Conservation (phyloP, 129 eudicot genomes). For the Tagetes erecta region DNA sequence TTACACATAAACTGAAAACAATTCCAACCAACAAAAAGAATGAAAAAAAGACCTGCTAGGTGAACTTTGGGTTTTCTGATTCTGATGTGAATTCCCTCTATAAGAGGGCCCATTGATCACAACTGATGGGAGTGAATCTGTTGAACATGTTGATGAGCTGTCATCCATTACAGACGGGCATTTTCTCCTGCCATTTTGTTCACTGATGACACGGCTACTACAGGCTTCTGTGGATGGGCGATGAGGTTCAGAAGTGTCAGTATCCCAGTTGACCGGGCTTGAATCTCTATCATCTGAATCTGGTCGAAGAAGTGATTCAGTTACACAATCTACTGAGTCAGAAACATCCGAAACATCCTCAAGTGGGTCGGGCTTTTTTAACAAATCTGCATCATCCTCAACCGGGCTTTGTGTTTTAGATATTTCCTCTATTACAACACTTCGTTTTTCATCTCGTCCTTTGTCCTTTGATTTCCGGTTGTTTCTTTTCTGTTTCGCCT, state of each 20-base stretch:
- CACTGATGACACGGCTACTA: conserved; percentile 40
- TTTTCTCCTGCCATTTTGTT: conserved; percentile 56
- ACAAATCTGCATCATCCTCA: conserved; percentile 41
- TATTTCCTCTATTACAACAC: conserved; percentile 37
- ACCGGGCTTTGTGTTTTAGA: conserved; percentile 39
- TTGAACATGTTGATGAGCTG: conserved; percentile 87
- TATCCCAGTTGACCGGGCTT: conserved; percentile 81
- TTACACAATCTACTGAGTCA: conserved; percentile 65
- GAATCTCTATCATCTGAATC: conserved; percentile 63
- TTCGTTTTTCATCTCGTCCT: conserved; percentile 63
- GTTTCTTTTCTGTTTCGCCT: conserved; percentile 90
- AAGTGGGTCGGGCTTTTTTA: conserved; percentile 45
- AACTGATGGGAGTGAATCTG: conserved; percentile 79
- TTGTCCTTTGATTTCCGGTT: conserved; percentile 80
- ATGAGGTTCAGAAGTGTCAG: conserved; percentile 71
- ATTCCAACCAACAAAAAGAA: background rate
- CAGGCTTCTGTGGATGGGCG: conserved; percentile 63
- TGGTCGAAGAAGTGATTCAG: conserved; percentile 38
- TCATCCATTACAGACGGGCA: conserved; percentile 68
- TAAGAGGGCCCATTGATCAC: conserved; percentile 24
- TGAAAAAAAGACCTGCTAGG: conserved; percentile 57
- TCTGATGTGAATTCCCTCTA: conserved; percentile 23
- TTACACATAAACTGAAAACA: background rate
- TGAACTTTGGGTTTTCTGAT: conserved; percentile 57
- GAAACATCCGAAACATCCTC: conserved; percentile 83